Base-by-base conservation (phyloP, 176 grass and related monocot species). In the Melocanna baccifera region DNA sequence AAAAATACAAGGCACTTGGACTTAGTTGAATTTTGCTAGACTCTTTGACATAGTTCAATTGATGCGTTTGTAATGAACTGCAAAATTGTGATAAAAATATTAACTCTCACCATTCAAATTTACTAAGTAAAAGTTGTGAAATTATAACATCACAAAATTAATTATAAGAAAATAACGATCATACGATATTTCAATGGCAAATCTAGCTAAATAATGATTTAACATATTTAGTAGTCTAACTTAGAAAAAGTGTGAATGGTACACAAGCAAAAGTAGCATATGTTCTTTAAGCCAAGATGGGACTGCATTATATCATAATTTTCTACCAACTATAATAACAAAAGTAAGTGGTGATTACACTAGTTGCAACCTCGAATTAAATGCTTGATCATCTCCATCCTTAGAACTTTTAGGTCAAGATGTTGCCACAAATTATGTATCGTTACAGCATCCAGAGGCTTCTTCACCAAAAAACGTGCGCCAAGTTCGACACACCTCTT, bases 401-500 rank as follows among this genome's bases (percentile, higher is more conserved):
- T 42, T 3, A 45, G 48, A 42, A 4, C 50, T 28, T 59, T 58
- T 30, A 59, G 23, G 12, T 82, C 34, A 1, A 82, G 80, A 82
- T 82, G 53, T 46, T 82, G 80, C 80, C 51, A 71, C 14, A 71
- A 43, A 37, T 45, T 71, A 2, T 4, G 5, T 39, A 58, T 43
- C 1, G 51, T 43, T 18, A 3, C 26, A 4, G 13, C 4, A 59
- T 45, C 34, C 26, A 70, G 48, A 81, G 67, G 66, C 67, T 81
- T 81, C n/a, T 81, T 81, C 36, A 29, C 79, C 66, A 81, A 28
- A 70, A 81, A 70, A 58, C 66, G 15, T 20, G 79, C 79, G 2
- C 65, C 79, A 57, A 77, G 62, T 68, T 22, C 2, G 15, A 77
- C 16, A 68, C 16, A 68, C 52, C 47, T 67, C n/a, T 32, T 57